Evolutionary conservation across 2,329 filamentous ascomycete species (phyloP), one percentile per base, ranked within the genome.

Genomic region (Hortaea werneckii): DNA sequence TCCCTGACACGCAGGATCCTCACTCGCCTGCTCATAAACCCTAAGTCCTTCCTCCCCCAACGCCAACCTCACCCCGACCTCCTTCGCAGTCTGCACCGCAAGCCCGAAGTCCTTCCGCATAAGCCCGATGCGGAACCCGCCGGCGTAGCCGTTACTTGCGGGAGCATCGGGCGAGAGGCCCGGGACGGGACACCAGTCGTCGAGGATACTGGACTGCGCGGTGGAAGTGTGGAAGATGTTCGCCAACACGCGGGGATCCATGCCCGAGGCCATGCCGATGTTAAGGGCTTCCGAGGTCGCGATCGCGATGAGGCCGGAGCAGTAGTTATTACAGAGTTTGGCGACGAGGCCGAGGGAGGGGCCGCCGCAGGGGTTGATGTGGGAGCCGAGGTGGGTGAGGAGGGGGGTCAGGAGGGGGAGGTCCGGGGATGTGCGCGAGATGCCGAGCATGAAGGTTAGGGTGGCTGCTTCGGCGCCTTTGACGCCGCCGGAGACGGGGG

Each of bases 301-400:
- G 44, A 81, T 77, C 5, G 76, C 72, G 47, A 80, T 79, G 20
- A 79, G 63, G 1, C 75, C 76, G 0, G 72, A 77, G 41, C 74
- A 68, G 58, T 81, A 81, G 54, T 81, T 81, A 56, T 81, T 81
- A 45, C 71, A 77, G 5, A 80, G 62, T 59, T 80, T 81, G 0
- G 77, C 76, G 0, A 75, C 72, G 3, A 81, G 68, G 0, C 78
- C 77, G 0, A 79, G 65, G 0, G 72, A 73, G 0, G 74, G 69
- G 0, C 70, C 75, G 3, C 77, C 77, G 52, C 77, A 80, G 4
- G 75, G 65, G 42, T 80, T 73, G 37, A 78, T 62, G 43, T 73
- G 65, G 39, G 66, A 66, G 28, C 77, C 77, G 73, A 80, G 78
- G 37, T 71, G 59, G 9, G 62, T 51, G 27, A 78, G 60, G 5